Conservation (phyloP, 2,329 filamentous ascomycete species). For the Colletotrichum sp. region DNA sequence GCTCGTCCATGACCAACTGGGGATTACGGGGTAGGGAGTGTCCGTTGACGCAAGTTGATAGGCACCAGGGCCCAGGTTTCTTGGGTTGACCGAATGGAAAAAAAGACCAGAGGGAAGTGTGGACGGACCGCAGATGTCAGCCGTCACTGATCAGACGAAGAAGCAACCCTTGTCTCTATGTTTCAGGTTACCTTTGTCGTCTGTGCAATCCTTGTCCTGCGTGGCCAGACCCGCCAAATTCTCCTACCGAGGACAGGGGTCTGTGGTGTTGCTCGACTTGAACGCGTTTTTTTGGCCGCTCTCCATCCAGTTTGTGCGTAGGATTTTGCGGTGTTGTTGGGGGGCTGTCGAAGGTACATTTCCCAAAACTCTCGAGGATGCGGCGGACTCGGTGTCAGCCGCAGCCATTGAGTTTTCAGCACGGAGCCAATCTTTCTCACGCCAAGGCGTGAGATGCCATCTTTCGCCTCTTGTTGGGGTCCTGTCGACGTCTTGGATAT, state of each 20-base stretch:
- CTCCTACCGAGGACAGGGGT: conserved; percentile 9
- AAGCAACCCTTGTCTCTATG: conserved; percentile 11
- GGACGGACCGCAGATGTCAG: conserved; percentile 12
- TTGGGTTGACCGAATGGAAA: background rate
- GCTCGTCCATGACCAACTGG: background rate
- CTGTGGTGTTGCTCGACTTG: background rate
- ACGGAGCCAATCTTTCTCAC: background rate
- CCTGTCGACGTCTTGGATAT: background rate
- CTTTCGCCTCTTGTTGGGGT: background rate
- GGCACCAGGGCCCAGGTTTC: background rate
- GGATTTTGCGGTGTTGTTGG: background rate
- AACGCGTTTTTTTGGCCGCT: background rate
- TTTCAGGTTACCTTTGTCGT: conserved; percentile 20
- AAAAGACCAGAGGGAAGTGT: background rate
- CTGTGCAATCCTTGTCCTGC: conserved; percentile 15
- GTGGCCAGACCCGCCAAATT: conserved; percentile 17
- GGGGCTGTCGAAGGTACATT: background rate
- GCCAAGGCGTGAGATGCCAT: background rate
- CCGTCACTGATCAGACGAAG: conserved; percentile 22
- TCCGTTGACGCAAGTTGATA: conserved; percentile 20
- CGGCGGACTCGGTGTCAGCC: background rate
- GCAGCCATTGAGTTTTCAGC: background rate
- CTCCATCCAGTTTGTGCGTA: background rate
- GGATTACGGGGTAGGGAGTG: conserved; percentile 4
- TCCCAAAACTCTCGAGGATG: background rate